Conservation (phyloP, 176 grass and related monocot genomes). For the Areca catechu region DNA sequence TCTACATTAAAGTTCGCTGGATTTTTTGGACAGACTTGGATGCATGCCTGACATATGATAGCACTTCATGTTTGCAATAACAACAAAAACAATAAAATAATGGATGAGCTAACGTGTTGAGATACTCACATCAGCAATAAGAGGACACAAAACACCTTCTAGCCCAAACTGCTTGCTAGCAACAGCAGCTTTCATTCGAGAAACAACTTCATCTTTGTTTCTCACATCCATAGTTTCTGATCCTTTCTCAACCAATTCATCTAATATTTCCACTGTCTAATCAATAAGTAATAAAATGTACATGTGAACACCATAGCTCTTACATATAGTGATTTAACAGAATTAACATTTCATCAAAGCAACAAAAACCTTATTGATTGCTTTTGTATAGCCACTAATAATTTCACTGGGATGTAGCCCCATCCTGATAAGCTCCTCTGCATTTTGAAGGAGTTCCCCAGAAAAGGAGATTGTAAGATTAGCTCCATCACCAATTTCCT, state of each 20-base stretch:
- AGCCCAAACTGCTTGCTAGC: conserved; percentile 89
- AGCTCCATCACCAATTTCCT: conserved; percentile 81
- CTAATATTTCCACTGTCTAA: conserved; percentile 56
- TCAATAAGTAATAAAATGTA: conserved; percentile 15
- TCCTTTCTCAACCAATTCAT: conserved; percentile 77
- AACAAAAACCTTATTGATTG: conserved; percentile 57
- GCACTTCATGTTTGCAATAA: conserved; percentile 1
- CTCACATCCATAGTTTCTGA: conserved; percentile 89
- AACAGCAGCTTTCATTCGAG: conserved; percentile 81
- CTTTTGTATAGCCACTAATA: conserved; percentile 83
- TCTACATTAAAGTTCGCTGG: conserved; percentile 88
- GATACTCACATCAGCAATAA: conserved; percentile 78
- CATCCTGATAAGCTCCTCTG: conserved; percentile 91
- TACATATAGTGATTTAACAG: no score
- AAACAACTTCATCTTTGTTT: conserved; percentile 70
- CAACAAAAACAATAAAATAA: conserved; percentile 1
- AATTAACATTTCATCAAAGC: no score
- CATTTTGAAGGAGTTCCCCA: conserved; percentile 79
- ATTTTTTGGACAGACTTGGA: conserved; percentile 94
- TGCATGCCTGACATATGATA: conserved; percentile 55
- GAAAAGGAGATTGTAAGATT: conserved; percentile 93
- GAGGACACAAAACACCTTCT: conserved; percentile 82
- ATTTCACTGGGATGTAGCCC: conserved; percentile 94
- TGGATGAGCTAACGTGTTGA: background rate
- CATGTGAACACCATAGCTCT: no score